Evolutionary conservation across 768 basidiomycete genomes (phyloP), one percentile per base, ranked within the genome.

Genomic region (Butyriboletus loyo): DNA sequence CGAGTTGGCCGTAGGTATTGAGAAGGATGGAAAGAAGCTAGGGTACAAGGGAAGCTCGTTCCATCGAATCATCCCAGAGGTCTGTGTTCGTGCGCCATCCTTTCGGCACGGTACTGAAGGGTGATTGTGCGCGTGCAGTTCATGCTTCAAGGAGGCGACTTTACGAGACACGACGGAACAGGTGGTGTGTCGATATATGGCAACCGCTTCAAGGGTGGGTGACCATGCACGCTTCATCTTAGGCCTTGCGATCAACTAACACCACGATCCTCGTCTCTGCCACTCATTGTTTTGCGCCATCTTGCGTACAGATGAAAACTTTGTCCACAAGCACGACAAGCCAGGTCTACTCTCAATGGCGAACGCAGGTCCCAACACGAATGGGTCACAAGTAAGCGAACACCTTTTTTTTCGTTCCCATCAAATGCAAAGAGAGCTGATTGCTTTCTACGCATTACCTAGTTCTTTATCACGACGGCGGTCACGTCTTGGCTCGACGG

Each of bases 91-190:
- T 37, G 11, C 34, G 31, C 28, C 13, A 0, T 7, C 5, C 4
- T 30, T 37, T 25, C 5, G 5, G 43, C 22, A 11, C 14, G n/a
- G 14, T 44, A 44, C 36, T 52, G 25, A 44, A 50, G 19, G 25
- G 2, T 32, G 22, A 19, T 7, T 17, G 19, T 4, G 40, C 28
- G 28, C 22, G n/a, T 55, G 8, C 53, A 81, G 80, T 90, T 89
- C 73, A 92, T 92, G 90, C 69, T 88, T 41, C 91, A 92, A 68
- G 92, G 89, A 24, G 92, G 92, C 24, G 92, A 94, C 72, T 92
- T 92, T 70, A 90, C 88, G 28, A 65, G 72, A 10, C 76, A 80
- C 56, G 81, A 91, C 56, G 88, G 88, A 14, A 91, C 87, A 0
- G 89, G 91, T 31, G 89, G 89, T n/a, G 78, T 84, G 68, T 91